phyloP scores from a whole-genome alignment of 371 early-diverging fungal species.

The Apophysomyces elegans region DNA sequence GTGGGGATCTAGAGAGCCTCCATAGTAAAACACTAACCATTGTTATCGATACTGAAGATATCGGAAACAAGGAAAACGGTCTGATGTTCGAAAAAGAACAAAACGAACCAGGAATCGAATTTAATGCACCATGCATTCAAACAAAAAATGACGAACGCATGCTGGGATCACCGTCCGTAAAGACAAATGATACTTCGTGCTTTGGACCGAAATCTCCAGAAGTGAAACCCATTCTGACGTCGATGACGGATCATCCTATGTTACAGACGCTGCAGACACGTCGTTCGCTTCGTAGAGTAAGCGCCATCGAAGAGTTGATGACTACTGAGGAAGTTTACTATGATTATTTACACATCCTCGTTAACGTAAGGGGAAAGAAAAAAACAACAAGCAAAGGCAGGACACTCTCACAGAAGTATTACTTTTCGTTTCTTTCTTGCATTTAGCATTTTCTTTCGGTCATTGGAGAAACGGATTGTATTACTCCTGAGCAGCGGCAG shows the following conservation, averaged over 20 bases:
- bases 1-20: not conserved
- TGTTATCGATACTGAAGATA: not conserved
- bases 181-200: not conserved
- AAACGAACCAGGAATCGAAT: not conserved
- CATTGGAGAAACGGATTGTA: constrained; percentile 27
- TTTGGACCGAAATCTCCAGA: not conserved
- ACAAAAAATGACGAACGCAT: not conserved
- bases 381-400: too few species aligned
- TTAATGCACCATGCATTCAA: not conserved
- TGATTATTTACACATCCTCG: constrained; percentile 38
- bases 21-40: constrained; percentile 6
- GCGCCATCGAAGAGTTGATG: constrained; percentile 38
- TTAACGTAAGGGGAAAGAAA: constrained; percentile 28
- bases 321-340: constrained; percentile 44
- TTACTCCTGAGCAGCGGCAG: constrained; percentile 24
- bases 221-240: not conserved
- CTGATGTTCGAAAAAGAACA: not conserved
- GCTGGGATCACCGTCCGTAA: not conserved
- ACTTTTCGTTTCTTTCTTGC: not conserved
- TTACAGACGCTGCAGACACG: constrained; percentile 1
- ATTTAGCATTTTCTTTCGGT: constrained; percentile 36
- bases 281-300: constrained; percentile 13
- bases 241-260: not conserved
- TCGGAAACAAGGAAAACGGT: not conserved
- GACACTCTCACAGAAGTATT: not conserved